Evolutionary conservation across 2,329 filamentous ascomycete genomes (phyloP).

Genomic region (Diaporthe nobilis): DNA sequence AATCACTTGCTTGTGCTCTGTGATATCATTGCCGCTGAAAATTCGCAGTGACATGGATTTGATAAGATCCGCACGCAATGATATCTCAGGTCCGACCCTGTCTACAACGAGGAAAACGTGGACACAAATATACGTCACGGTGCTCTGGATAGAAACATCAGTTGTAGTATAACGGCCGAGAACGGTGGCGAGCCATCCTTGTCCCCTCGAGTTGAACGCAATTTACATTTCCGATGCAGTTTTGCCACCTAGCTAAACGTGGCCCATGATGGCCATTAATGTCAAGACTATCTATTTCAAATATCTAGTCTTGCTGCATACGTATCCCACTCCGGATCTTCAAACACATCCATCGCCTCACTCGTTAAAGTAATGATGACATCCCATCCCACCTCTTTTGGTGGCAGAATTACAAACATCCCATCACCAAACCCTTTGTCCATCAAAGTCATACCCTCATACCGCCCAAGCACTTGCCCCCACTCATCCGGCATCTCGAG

Average conservation of each 20-base stretch:
- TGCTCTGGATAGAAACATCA: no score
- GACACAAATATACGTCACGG: no score
- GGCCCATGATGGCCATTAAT: background rate
- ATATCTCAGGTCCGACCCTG: no score
- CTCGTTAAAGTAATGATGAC: background rate
- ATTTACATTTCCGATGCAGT: background rate
- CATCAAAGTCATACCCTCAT: background rate
- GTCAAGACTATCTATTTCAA: background rate
- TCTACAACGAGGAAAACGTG: no score
- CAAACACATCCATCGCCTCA: background rate
- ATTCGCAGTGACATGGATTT: no score
- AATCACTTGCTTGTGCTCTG: no score
- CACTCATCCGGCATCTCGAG: background rate
- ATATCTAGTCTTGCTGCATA: background rate
- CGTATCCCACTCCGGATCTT: background rate
- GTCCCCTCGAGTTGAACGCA: background rate
- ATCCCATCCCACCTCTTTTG: background rate
- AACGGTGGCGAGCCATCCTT: no score
- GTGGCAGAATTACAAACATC: background rate
- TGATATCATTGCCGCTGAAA: no score
- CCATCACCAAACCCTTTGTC: background rate
- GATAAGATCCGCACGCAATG: no score
- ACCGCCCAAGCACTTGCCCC: background rate
- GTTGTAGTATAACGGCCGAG: no score
- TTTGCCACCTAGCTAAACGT: background rate